Evolutionary conservation across 805 yeast species (phyloP), one percentile per base, ranked within the genome.

Genomic region (Candida nemodendra): DNA sequence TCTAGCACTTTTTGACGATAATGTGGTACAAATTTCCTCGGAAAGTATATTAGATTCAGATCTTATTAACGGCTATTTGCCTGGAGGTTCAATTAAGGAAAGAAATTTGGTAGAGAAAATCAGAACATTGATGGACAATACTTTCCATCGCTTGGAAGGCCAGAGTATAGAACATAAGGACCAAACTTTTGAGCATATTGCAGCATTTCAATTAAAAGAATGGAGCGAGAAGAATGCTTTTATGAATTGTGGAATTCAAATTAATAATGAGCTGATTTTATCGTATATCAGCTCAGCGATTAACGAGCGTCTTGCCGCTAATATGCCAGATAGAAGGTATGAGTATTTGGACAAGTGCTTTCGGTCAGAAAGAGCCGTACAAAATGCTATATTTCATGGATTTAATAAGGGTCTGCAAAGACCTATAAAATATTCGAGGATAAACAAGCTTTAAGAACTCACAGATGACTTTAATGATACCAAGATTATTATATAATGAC

Each of bases 61-160:
- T 51, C 67, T 82, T 54, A 72, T 80, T 62, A 74, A 76, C 53
- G 81, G 86, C 13, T 65, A 51, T 51, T 78, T 79, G 33, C 74
- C 79, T 19, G 76, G 72, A 25, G 84, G 81, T 34, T 58, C 60
- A 43, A 70, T 81, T 56, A 78, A 85, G 42, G 84, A 81, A 60
- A 72, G 69, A 39, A 86, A 87, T 50, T 74, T 81, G 54, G 71
- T 86, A 54, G 65, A 74, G 54, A 80, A 78, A 64, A 64, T 80
- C 48, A 66, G 66, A 56, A 78, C 80, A 61, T 85, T 85, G 31
- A 70, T 81, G 44, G 76, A 81, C 17, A 80, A 81, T 64, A 78
- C 79, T 66, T 86, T 79, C 65, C 85, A 85, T 24, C 80, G 86
- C 86, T 75, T 81, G 52, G 68, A 84, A 44, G 82, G 83, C 38